phyloP scores from a whole-genome alignment of 2,329 filamentous ascomycete species.

The Atkinsonella texensis region DNA sequence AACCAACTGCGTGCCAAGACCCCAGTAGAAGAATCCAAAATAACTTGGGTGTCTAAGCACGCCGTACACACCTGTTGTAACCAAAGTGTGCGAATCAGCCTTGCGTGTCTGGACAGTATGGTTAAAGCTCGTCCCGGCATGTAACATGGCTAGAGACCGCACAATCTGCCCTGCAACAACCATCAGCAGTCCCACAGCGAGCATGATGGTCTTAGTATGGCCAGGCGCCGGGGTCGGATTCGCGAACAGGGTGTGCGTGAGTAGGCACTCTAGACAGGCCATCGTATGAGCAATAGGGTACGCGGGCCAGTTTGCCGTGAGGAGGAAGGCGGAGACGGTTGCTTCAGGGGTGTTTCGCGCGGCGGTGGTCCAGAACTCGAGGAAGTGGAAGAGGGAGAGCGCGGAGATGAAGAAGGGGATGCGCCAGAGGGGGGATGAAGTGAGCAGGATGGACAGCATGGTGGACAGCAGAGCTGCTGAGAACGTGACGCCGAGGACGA shows the following conservation, averaged over 20 bases:
- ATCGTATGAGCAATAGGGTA: slow-evolving; percentile 74
- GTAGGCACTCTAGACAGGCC: slow-evolving; percentile 60
- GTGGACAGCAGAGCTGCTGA: slow-evolving; percentile 23
- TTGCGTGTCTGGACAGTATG: slow-evolving; percentile 67
- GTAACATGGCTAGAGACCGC: slow-evolving; percentile 74
- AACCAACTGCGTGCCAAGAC: slow-evolving; percentile 82
- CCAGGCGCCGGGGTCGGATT: slow-evolving; percentile 32
- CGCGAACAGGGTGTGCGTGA: slow-evolving; percentile 47
- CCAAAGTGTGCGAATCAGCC: slow-evolving; percentile 59
- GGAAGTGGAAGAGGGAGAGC: slow-evolving; percentile 80
- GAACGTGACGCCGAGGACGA: slow-evolving; percentile 37
- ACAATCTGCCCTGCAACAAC: slow-evolving; percentile 61
- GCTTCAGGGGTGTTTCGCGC: slow-evolving; percentile 67
- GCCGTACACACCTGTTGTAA: slow-evolving; percentile 70
- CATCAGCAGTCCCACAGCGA: slow-evolving; percentile 48
- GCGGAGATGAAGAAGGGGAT: slow-evolving; percentile 53
- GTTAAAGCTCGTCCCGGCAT: slow-evolving; percentile 86
- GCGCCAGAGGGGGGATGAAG: slow-evolving; percentile 43
- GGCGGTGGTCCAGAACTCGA: slow-evolving; percentile 90
- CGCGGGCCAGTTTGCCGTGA: slow-evolving; percentile 70
- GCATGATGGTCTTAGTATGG: slow-evolving; percentile 27
- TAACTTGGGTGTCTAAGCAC: slow-evolving; percentile 78
- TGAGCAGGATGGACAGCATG: slow-evolving; percentile 21
- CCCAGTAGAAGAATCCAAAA: slow-evolving; percentile 99
- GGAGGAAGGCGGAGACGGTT: slow-evolving; percentile 63